Conservation (phyloP, 768 basidiomycete genomes). For the Tricholomella constricta region DNA sequence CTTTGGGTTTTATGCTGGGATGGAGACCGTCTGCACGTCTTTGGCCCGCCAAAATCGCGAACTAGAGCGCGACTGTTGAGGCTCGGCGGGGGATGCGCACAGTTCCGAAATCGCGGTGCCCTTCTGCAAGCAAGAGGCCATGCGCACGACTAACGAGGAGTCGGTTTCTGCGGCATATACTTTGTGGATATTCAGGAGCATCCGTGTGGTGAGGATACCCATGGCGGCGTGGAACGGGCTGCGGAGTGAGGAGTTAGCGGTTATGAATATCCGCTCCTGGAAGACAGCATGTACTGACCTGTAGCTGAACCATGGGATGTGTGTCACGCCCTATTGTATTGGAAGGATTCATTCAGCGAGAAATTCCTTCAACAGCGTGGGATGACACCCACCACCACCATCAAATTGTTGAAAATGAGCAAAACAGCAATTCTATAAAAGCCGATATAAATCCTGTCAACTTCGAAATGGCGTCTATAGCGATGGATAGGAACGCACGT, state of each 20-base stretch:
- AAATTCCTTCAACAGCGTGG: background rate
- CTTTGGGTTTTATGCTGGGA: too few species aligned
- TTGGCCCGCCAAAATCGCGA: background rate
- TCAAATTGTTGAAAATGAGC: conserved; percentile 47
- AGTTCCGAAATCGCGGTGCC: background rate
- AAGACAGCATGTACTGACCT: conserved; percentile 28
- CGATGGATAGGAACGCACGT: conserved; percentile 27
- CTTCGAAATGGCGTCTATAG: too few species aligned
- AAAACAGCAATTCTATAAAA: conserved; percentile 37
- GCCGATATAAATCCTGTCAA: too few species aligned
- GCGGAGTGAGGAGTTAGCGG: background rate
- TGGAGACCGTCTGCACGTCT: too few species aligned
- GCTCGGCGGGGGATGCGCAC: background rate
- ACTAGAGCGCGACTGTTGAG: background rate
- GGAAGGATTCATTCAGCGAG: too few species aligned
- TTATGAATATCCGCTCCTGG: background rate
- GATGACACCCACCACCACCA: conserved; percentile 37
- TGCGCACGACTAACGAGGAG: background rate
- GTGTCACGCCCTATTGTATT: conserved; percentile 39
- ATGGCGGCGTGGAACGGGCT: conserved; percentile 51
- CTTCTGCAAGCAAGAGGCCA: background rate
- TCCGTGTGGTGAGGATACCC: conserved; percentile 47
- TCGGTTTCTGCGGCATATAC: conserved; percentile 19
- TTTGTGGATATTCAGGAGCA: conserved; percentile 48
- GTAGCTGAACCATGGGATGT: conserved; percentile 53